Base-by-base conservation (phyloP, 768 basidiomycete genomes). In the Rhizopogon sp. region DNA sequence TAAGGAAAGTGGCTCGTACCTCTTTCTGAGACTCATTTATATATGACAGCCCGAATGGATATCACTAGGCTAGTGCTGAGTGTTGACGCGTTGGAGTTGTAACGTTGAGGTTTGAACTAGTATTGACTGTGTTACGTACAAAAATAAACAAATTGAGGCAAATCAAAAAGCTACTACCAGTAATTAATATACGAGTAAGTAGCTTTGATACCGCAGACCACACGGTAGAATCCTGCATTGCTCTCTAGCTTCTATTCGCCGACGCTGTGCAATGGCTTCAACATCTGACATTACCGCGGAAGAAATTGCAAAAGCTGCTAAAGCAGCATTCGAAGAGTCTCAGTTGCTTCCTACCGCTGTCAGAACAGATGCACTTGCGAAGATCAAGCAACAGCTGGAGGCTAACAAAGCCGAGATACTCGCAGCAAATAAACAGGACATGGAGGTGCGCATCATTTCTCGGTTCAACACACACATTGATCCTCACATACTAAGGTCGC, bases 301-400 rank as follows among this genome's bases (percentile, higher is more conserved):
- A 66, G 71, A 68, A 14, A 87, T 98, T 55, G 97, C 96, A 13
- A 80, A 76, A 64, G 77, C 81, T 2, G 93, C 94, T 22, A 91
- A 93, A 66, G 66, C 71, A 7, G 91, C 96, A 0, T 99, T 96
- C 65, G 87, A 94, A 62, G 78, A 79, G 17, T 93, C 94, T 5
- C 96, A 97, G 66, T 79, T 96, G 20, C 74, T 96, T 52, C 72
- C 83, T 20, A 70, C 87, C 1, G 62, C 75, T 1, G 85, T 91
- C 60, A 82, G 94, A 31, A 77, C 87, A 61, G 70, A 71, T 20
- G 94, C 94, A 0, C 77, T 99, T 1, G 70, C 80, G 54, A 77
- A 79, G 53, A 91, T 98, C 58, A 76, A 79, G 31, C 72, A 75
- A 39, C 82, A 87, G 47, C 81, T 99, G 37, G 80, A 81, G 42